Evolutionary conservation across 2,329 filamentous ascomycete genomes (phyloP), one percentile per base, ranked within the genome.

Genomic region (Aureobasidium musti): DNA sequence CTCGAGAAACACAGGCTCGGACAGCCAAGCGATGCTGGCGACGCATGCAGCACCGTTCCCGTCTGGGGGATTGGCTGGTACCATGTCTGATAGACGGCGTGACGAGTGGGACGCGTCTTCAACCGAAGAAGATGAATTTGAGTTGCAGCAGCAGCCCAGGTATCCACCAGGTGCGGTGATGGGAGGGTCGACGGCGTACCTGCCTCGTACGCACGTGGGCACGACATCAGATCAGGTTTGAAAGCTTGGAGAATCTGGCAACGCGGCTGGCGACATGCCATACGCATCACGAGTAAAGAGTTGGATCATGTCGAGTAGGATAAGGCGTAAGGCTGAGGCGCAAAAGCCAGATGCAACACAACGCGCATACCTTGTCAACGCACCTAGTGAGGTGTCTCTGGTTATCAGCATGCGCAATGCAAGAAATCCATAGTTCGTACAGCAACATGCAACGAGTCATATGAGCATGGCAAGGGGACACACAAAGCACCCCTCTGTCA

Each of bases 51-150:
- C 52, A 41, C 53, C 64, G 45, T 35, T 66, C 41, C 37, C 53
- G 14, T 30, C 64, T 33, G 35, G 45, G 19, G 64, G 30, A 26
- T 57, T 59, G 35, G 45, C 64, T 21, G 45, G 39, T 19, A n/a
- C 28, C 35, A 21, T 7, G 19, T 33, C 28, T 23, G 33, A 47
- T 6, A 59, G 64, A 26, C 43, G 54, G 23, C 39, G 45, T 30
- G 64, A 66, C 35, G 64, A 66, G 23, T 66, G 64, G 64, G 64
- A 66, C 21, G 52, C 39, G 53, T 65, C 64, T 26, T 57, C 53
- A 28, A 23, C 30, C 21, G 64, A 64, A 37, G 61, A 66, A 21
- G 64, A 66, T 11, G 64, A 66, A n/a, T 59, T 50, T 35, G 64
- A 66, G 35, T 41, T 66, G 53, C 64, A 60, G 35, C 60, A 52